These are phyloP conservation scores for Panellus pusillus DNA, from an alignment of 768 basidiomycete genomes.

Conservation along the genomic window DNA sequence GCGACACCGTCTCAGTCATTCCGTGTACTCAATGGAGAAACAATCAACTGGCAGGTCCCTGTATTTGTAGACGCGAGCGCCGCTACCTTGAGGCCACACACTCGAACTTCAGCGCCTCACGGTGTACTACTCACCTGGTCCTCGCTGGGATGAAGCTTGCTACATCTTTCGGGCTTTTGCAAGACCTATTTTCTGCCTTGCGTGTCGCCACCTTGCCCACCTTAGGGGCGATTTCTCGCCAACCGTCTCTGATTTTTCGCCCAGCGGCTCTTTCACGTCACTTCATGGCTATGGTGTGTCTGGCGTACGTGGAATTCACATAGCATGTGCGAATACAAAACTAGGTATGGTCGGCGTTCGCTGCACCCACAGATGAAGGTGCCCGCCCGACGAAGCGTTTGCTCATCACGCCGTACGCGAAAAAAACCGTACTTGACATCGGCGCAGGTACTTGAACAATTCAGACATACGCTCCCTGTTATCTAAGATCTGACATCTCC, in stretches of 20 bases:
- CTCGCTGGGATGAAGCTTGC: conserved; percentile 45
- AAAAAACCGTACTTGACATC: conserved; percentile 64
- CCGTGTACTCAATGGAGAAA: no score
- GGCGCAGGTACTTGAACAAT: conserved; percentile 53
- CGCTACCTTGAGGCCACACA: not conserved
- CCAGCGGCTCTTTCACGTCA: conserved; percentile 48
- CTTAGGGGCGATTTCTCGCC: conserved; percentile 34
- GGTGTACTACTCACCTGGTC: not conserved
- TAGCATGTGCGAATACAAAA: not conserved
- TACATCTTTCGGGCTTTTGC: conserved; percentile 40
- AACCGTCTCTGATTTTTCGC: conserved; percentile 46
- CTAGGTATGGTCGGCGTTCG: conserved; percentile 56
- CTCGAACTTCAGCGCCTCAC: no score
- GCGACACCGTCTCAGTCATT: no score
- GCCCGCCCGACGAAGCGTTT: conserved; percentile 39
- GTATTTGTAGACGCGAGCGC: not conserved
- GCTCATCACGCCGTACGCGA: conserved; percentile 54
- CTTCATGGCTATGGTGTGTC: conserved; percentile 46
- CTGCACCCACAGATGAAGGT: conserved; percentile 45
- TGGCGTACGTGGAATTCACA: not conserved
- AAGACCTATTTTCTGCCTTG: conserved; percentile 43
- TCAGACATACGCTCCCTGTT: not conserved
- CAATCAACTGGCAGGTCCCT: no score
- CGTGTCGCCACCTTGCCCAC: conserved; percentile 45
- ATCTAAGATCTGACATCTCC: not conserved